Base-by-base conservation (phyloP, 768 basidiomycete species). In the Podaxis sp. region DNA sequence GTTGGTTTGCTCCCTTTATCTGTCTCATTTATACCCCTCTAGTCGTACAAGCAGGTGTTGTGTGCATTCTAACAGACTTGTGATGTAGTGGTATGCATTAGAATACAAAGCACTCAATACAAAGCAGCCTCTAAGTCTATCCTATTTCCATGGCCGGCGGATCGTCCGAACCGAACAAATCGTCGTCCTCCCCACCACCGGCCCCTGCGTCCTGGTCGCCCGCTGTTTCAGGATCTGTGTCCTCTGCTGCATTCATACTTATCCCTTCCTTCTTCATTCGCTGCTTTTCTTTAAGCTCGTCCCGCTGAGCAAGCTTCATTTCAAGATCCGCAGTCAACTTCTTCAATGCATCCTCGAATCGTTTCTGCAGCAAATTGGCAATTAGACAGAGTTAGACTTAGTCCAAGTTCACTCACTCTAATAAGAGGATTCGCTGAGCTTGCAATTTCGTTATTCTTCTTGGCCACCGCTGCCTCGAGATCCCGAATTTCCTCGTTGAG, bases 311-410 rank as follows among this genome's bases (percentile, higher is more conserved):
- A 9, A 83, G 76, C 72, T 95, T 96, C 84, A 88, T 87, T 66
- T 96, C 95, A 33, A 96, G 78, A 71, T 97, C 95, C 39, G 87
- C 84, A 11, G 87, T 84, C 53, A 97, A 80, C 75, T 96, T 97
- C 79, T 88, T 92, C 69, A 96, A 75, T 17, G 92, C 90, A 71
- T 96, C 95, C 72, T 96, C 93, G 75, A 96, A 96, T 39, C 95
- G 95, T 84, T 90, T 90, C 90, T 95, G 56, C 33, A 63, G 22
- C 40, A 28, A 49, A 30, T 15, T 13, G 19, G 64, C 39, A 67
- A 59, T 33, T 39, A 57, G 19, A 28, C 36, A 26, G 33, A 33
- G 40, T 30, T 30, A 39, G 61, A 22, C 28, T 3, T 15, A 51
- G 62, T 36, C 38, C 19, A 8, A 48, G 40, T 13, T 51, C 13